phyloP scores from a whole-genome alignment of 2,329 filamentous ascomycete species.

The Pseudocercospora cruenta region DNA sequence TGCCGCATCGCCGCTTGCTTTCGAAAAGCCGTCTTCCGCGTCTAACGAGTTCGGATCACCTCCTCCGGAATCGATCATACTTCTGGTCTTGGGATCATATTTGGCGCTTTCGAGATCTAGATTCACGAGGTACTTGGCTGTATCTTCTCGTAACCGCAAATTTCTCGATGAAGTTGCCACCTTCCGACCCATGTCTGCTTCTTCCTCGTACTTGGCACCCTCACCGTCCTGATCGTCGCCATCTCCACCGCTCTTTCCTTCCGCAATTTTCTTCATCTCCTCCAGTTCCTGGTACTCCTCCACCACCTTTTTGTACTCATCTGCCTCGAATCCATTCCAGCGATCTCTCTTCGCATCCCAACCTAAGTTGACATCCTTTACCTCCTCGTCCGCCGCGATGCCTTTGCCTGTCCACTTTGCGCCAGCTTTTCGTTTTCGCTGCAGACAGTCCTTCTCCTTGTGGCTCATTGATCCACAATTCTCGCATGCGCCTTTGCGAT shows the following conservation, averaged over 20 bases:
- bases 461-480: slow-evolving; percentile 98
- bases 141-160: slow-evolving; percentile 90
- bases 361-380: slow-evolving; percentile 83
- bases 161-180: slow-evolving; percentile 90
- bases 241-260: slow-evolving; percentile 43
- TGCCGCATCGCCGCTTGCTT: slow-evolving; percentile 83
- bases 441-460: slow-evolving; percentile 91
- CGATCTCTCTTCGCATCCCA: slow-evolving; percentile 98
- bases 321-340: slow-evolving; percentile 96
- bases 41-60: slow-evolving; percentile 79
- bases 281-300: slow-evolving; percentile 88
- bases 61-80: slow-evolving; percentile 72
- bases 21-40: slow-evolving; percentile 90
- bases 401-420: slow-evolving; percentile 91
- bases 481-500: slow-evolving; percentile 95
- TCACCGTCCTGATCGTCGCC: slow-evolving; percentile 56
- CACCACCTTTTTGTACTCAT: slow-evolving; percentile 83
- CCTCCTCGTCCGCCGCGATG: slow-evolving; percentile 87
- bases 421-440: slow-evolving; percentile 82
- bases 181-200: slow-evolving; percentile 94
- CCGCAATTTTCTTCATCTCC: slow-evolving; percentile 60
- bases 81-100: slow-evolving; percentile 94
- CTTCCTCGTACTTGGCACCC: slow-evolving; percentile 78
- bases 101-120: slow-evolving; percentile 94
- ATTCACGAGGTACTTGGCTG: slow-evolving; percentile 93